A percentile compares a stretch with the other conserved stretches of the same genome.
Conservation (phyloP, 2,329 filamentous ascomycete genomes). For the Paracorniculantispora psalliotae region DNA sequence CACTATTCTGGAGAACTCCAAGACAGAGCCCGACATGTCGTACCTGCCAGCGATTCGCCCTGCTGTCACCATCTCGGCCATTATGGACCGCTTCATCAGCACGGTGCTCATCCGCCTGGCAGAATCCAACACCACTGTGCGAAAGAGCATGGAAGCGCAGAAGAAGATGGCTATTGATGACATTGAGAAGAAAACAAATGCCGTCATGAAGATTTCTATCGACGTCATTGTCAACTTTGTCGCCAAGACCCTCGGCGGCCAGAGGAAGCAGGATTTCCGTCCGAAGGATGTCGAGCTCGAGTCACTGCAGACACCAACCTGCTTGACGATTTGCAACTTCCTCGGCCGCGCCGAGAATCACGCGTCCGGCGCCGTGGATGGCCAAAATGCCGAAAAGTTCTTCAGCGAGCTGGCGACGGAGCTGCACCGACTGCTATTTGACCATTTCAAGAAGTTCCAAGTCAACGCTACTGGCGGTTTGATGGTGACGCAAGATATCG, state of each 20-base stretch:
- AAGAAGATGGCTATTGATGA: constrained; percentile 66
- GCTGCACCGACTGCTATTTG: constrained; percentile 72
- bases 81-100: constrained; percentile 88
- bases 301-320: constrained; percentile 80
- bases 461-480: constrained; percentile 91
- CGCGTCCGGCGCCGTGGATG: constrained; percentile 67
- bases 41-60: constrained; percentile 76
- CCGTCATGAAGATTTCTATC: constrained; percentile 51
- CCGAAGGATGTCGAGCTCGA: constrained; percentile 79
- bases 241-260: constrained; percentile 63
- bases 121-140: constrained; percentile 82
- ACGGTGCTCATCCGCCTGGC: constrained; percentile 88
- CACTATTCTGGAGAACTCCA: constrained; percentile 69
- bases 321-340: constrained; percentile 75
- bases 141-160: constrained; percentile 82
- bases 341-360: constrained; percentile 61
- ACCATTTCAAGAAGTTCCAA: constrained; percentile 91
- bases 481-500: constrained; percentile 94
- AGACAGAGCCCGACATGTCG: constrained; percentile 79
- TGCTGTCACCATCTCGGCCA: constrained; percentile 81
- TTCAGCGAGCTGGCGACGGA: constrained; percentile 78
- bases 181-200: constrained; percentile 78
- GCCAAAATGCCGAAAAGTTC: constrained; percentile 77
- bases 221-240: constrained; percentile 74
- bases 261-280: constrained; percentile 86